Base-by-base conservation (phyloP, 495 filamentous ascomycete genomes). In the Mytilinidion resinicola region DNA sequence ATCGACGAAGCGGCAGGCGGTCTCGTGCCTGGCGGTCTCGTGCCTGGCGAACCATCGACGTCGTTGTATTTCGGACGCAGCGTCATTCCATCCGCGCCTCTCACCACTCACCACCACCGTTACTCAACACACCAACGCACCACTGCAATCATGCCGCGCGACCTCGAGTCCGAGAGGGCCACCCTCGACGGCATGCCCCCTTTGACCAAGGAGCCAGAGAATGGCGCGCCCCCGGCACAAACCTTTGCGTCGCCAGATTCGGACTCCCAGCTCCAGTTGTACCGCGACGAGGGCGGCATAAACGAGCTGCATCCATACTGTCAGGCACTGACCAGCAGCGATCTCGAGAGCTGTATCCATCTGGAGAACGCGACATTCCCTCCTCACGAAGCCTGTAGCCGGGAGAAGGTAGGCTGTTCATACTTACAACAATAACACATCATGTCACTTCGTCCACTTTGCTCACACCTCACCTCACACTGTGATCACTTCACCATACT, bases 301-400 rank as follows among this genome's bases (percentile, higher is more conserved):
- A 61, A 44, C 56, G 57, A 64, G 39, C 65, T 86, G 56, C 81
- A 86, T 63, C 87, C 87, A 2, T 87, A 87, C 55, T 80, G 86
- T 5, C 83, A 88, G 58, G 80, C 85, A 14, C 78, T 96, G 37
- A 87, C 80, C 21, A 70, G 82, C 46, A 83, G 83, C 0, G 88
- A 96, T 67, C 73, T 90, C 10, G 88, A 93, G 0, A 83, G 86
- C 19, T 92, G 88, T 69, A 73, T 90, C 25, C 75, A 74, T 12
- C 78, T 96, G 36, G 91, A 96, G 71, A 82, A 84, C 48, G 81
- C 79, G 0, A 82, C 86, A 2, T 96, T 96, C 64, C 78, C 83
- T 0, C 75, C 88, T 59, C 72, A 77, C 6, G 85, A 95, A 71
- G 79, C 89, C 38, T 86, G 85, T 60, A 80, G 86, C 15, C 78